A percentile compares a stretch with the other conserved stretches of the same genome.
Evolutionary conservation across 495 filamentous ascomycete species (phyloP).

Genomic region (Schizothecium vesticola): DNA sequence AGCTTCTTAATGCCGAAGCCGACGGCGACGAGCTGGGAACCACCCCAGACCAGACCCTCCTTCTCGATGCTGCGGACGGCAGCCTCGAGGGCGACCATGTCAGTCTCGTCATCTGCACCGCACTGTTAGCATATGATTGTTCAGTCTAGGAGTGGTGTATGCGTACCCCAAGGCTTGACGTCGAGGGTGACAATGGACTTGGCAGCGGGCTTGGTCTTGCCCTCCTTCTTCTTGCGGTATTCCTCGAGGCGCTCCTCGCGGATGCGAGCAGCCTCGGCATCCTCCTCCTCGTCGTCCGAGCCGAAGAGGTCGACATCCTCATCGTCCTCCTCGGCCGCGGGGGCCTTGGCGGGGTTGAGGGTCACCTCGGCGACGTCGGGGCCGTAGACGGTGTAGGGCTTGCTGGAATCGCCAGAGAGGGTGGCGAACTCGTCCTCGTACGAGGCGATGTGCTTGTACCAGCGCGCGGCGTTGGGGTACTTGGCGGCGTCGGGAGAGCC

Average conservation of each 20-base stretch:
- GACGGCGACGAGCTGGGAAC: slow-evolving; percentile 79
- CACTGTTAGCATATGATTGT: slow-evolving; percentile 17
- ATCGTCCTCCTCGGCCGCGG: slow-evolving; percentile 59
- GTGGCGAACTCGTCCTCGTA: slow-evolving; percentile 87
- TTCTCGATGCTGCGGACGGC: slow-evolving; percentile 81
- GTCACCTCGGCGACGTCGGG: slow-evolving; percentile 72
- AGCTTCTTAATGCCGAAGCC: slow-evolving; percentile 99
- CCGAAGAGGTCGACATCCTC: slow-evolving; percentile 88
- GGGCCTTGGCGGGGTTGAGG: slow-evolving; percentile 81
- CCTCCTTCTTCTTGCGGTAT: slow-evolving; percentile 96
- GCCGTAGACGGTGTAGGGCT: slow-evolving; percentile 83
- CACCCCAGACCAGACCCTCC: slow-evolving; percentile 96
- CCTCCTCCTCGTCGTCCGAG: slow-evolving; percentile 86
- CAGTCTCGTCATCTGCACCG: slow-evolving; percentile 75
- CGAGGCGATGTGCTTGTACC: slow-evolving; percentile 96
- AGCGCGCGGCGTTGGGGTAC: slow-evolving; percentile 90
- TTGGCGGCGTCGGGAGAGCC: slow-evolving; percentile 69
- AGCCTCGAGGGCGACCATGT: slow-evolving; percentile 74
- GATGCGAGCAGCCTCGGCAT: slow-evolving; percentile 73
- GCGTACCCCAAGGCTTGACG: slow-evolving; percentile 98
- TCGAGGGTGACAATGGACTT: slow-evolving; percentile 95
- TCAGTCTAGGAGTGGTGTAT: not conserved
- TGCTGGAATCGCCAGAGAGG: slow-evolving; percentile 85
- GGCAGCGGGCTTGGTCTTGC: slow-evolving; percentile 80
- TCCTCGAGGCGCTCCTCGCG: slow-evolving; percentile 84